phyloP scores from a whole-genome alignment of 768 basidiomycete species.

The Infundibulicybe gibba region DNA sequence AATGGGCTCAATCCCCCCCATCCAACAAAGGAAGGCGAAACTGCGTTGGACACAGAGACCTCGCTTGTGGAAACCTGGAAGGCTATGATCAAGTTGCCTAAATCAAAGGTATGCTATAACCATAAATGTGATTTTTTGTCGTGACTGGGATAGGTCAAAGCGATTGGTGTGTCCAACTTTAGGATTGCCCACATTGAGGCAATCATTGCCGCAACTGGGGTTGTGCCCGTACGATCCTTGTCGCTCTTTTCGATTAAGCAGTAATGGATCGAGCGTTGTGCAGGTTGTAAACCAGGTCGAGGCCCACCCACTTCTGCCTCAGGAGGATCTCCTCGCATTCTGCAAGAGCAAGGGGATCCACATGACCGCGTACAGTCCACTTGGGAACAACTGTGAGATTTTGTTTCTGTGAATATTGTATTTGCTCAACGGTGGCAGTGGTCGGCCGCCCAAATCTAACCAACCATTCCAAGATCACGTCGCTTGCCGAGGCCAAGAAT shows the following conservation, averaged over 20 bases:
- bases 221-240: slow-evolving; percentile 54
- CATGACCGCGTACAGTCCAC: slow-evolving; percentile 62
- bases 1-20: slow-evolving; percentile 52
- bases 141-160: slow-evolving; percentile 42
- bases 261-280: background rate
- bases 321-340: slow-evolving; percentile 69
- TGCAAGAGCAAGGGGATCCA: slow-evolving; percentile 70
- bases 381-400: slow-evolving; percentile 73
- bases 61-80: slow-evolving; percentile 81
- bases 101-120: slow-evolving; percentile 54
- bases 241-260: no score
- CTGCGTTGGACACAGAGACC: slow-evolving; percentile 53
- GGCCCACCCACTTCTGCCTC: slow-evolving; percentile 76
- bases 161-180: slow-evolving; percentile 85
- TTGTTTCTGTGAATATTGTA: background rate
- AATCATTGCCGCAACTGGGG: slow-evolving; percentile 65
- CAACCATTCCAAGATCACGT: slow-evolving; percentile 57
- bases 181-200: slow-evolving; percentile 60
- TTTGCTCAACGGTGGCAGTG: slow-evolving; percentile 28
- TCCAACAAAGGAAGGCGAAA: slow-evolving; percentile 37
- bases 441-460: slow-evolving; percentile 62
- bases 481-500: slow-evolving; percentile 57
- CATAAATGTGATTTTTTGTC: background rate
- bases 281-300: slow-evolving; percentile 78
- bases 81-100: slow-evolving; percentile 67